phyloP scores from a whole-genome alignment of 345 rosid genomes.

The Linum lewisii region DNA sequence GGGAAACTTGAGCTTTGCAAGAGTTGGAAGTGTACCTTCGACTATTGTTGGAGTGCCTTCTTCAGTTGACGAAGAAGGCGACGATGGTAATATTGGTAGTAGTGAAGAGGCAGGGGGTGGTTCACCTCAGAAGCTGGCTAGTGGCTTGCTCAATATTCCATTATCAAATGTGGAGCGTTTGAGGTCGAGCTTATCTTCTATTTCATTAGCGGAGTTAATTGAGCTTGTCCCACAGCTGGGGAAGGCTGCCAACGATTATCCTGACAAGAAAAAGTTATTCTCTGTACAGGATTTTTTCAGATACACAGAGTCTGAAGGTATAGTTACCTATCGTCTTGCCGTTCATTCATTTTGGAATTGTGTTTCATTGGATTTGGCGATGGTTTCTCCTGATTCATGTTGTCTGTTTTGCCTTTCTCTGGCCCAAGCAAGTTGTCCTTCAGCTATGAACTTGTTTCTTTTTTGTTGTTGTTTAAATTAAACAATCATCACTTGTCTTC shows the following conservation, averaged over 20 bases:
- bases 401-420: not conserved
- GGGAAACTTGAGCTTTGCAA: conserved; percentile 77
- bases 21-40: conserved; percentile 82
- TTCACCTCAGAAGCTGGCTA: conserved; percentile 58
- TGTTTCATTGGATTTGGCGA: not conserved
- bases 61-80: conserved; percentile 48
- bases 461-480: too few species aligned
- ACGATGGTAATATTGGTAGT: conserved; percentile 31
- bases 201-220: conserved; percentile 69
- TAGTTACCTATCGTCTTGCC: conserved; percentile 13
- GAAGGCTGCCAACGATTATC: conserved; percentile 67
- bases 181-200: conserved; percentile 68
- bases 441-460: not conserved
- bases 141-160: conserved; percentile 77
- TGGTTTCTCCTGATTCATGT: not conserved
- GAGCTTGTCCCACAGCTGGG: conserved; percentile 83
- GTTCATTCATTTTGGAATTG: not conserved
- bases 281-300: conserved; percentile 98
- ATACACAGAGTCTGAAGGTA: conserved; percentile 98
- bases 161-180: conserved; percentile 87
- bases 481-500: not conserved
- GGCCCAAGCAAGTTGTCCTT: not conserved
- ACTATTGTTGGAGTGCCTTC: conserved; percentile 65
- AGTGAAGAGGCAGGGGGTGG: conserved; percentile 47
- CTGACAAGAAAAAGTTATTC: conserved; percentile 86